phyloP scores from a whole-genome alignment of 768 basidiomycete species.

The Pleurotus cornucopiae region DNA sequence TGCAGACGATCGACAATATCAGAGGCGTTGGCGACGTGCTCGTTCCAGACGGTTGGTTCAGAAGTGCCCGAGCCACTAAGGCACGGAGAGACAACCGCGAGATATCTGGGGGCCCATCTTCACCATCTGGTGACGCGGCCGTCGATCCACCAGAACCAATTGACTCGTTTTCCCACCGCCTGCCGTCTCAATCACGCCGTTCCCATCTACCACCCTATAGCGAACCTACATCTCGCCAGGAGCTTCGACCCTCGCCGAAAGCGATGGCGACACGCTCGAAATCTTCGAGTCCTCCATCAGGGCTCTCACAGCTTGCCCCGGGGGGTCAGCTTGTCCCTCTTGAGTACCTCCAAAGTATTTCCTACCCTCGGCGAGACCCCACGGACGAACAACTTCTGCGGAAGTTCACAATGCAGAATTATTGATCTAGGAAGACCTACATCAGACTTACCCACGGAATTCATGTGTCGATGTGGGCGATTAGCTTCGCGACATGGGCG shows the following conservation, averaged over 20 bases:
- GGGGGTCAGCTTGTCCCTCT: conserved; percentile 53
- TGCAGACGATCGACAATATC: conserved; percentile 69
- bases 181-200: conserved; percentile 1
- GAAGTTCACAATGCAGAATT: conserved; percentile 40
- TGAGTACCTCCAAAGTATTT: conserved; percentile 51
- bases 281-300: conserved; percentile 32
- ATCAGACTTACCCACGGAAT: conserved; percentile 4
- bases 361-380: conserved; percentile 56
- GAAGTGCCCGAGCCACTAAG: conserved; percentile 72
- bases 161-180: conserved; percentile 11
- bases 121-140: conserved; percentile 23
- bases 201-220: conserved; percentile 4
- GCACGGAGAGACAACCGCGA: conserved; percentile 44
- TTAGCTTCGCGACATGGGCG: background rate
- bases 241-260: background rate
- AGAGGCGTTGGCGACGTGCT: conserved; percentile 58
- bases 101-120: conserved; percentile 27
- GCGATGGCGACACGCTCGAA: conserved; percentile 27
- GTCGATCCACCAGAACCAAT: conserved; percentile 20
- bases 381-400: conserved; percentile 61
- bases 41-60: conserved; percentile 77
- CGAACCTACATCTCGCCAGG: conserved; percentile 1
- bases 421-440: background rate
- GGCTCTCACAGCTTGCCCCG: conserved; percentile 17
- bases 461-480: background rate